These are phyloP conservation scores for Aspergillus diversus DNA, from an alignment of 495 filamentous ascomycete genomes.

Conservation along the genomic window DNA sequence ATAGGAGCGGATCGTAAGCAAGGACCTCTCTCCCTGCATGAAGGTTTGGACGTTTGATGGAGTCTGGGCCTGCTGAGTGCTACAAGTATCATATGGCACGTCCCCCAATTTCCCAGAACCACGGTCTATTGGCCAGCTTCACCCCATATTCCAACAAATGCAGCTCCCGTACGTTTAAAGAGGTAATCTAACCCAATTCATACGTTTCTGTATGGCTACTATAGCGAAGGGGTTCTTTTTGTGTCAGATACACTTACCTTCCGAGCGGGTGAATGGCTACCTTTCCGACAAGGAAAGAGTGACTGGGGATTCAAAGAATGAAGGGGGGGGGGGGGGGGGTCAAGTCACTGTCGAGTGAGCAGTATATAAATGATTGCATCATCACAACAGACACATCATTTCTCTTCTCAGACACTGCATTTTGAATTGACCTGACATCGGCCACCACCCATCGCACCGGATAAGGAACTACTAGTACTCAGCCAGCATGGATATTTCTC, in stretches of 20 bases:
- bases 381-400: slow-evolving; percentile 7
- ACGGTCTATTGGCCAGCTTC: slow-evolving; percentile 2
- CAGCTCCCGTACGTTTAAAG: slow-evolving; percentile 2
- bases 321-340: not conserved
- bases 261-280: not conserved
- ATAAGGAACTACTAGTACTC: not conserved
- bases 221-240: slow-evolving; percentile 1
- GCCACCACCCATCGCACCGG: not conserved
- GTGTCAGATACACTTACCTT: slow-evolving; percentile 5
- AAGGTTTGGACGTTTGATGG: not conserved
- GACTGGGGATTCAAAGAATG: slow-evolving; percentile 1
- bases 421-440: not conserved
- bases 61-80: slow-evolving; percentile 5
- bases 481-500: not conserved
- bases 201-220: slow-evolving; percentile 2
- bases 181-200: slow-evolving; percentile 3
- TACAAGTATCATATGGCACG: slow-evolving; percentile 8
- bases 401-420: not conserved
- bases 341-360: not conserved
- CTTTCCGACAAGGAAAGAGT: slow-evolving; percentile 8
- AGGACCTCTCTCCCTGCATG: slow-evolving; percentile 8
- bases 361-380: slow-evolving; percentile 9
- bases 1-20: slow-evolving; percentile 6
- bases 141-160: not conserved
- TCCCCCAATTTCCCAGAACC: slow-evolving; percentile 5